Percentiles rank a stretch among this genome's conserved stretches.
Conservation (phyloP, 2,329 filamentous ascomycete genomes). For the Hypoxylon sp. region DNA sequence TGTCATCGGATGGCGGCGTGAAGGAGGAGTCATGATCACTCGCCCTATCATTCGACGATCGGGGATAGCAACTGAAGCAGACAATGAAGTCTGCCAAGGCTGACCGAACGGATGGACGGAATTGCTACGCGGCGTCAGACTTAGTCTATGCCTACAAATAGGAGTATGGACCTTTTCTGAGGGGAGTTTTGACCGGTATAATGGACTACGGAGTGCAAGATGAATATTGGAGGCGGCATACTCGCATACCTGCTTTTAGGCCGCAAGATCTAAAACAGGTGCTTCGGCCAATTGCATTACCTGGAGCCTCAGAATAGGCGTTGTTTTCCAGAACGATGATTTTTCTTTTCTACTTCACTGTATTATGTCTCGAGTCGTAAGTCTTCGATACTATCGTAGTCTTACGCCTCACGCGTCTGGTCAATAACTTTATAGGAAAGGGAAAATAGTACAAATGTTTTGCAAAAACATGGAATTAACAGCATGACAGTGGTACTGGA, state of each 20-base stretch:
- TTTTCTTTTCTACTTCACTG: slow-evolving; percentile 13
- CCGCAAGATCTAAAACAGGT: slow-evolving; percentile 3
- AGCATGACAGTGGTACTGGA: not conserved
- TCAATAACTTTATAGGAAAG: not conserved
- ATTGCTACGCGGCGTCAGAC: not conserved
- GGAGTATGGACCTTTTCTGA: slow-evolving; percentile 8
- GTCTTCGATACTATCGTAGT: not conserved
- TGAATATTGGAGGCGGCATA: not conserved
- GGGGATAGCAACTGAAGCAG: slow-evolving; percentile 5
- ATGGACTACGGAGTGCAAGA: slow-evolving; percentile 1
- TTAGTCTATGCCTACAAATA: slow-evolving; percentile 8
- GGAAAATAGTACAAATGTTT: slow-evolving; percentile 14
- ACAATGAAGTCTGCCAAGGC: not conserved
- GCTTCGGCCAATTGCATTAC: not conserved
- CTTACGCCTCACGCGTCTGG: not conserved
- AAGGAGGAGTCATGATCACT: slow-evolving; percentile 42
- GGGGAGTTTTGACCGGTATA: slow-evolving; percentile 5
- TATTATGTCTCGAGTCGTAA: slow-evolving; percentile 3
- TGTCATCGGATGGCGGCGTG: slow-evolving; percentile 47
- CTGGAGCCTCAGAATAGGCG: not conserved
- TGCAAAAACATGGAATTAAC: not conserved
- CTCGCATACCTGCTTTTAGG: slow-evolving; percentile 5
- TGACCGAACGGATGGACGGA: not conserved
- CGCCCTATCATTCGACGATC: not conserved
- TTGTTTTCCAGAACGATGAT: slow-evolving; percentile 4